Percentiles rank a stretch among this genome's conserved stretches.
These are phyloP conservation scores for Physaria fendleri DNA, from an alignment of 345 rosid genomes.

Conservation along the genomic window DNA sequence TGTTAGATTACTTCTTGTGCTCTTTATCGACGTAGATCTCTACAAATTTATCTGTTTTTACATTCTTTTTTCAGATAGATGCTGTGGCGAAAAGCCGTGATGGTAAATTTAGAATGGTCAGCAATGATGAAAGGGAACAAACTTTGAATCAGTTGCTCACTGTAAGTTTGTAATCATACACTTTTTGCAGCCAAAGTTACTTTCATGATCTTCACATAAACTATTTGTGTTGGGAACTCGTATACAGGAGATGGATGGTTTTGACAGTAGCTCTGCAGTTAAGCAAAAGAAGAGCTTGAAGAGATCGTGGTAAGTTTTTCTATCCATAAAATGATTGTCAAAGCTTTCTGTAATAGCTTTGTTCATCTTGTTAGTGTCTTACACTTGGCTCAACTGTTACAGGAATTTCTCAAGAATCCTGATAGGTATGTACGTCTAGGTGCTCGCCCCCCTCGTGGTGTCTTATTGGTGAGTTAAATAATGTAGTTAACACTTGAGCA, in stretches of 20 bases:
- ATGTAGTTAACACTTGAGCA: neutral
- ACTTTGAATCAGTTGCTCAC: slow-evolving; percentile 97
- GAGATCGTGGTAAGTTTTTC: no score
- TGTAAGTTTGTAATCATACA: slow-evolving; percentile 38
- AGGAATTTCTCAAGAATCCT: slow-evolving; percentile 97
- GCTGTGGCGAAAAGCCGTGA: slow-evolving; percentile 99
- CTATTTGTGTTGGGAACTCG: slow-evolving; percentile 14
- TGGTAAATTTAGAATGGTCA: slow-evolving; percentile 78
- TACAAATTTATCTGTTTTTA: neutral
- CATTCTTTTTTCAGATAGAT: slow-evolving; percentile 60
- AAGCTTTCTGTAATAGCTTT: neutral
- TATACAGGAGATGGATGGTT: slow-evolving; percentile 98
- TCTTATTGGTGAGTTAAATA: slow-evolving; percentile 67
- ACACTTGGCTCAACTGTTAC: slow-evolving; percentile 26
- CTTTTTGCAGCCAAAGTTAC: neutral
- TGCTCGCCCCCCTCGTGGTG: slow-evolving; percentile 98
- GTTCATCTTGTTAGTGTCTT: slow-evolving; percentile 26
- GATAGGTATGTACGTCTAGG: slow-evolving; percentile 78
- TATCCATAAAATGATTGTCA: neutral
- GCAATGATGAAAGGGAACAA: slow-evolving; percentile 97
- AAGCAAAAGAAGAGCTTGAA: slow-evolving; percentile 97
- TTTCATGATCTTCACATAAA: neutral
- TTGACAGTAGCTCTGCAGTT: slow-evolving; percentile 91
- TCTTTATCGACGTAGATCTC: neutral
- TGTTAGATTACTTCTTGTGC: neutral